phyloP scores from a whole-genome alignment of 306 rosid genomes.

The Cicer yamashitae region DNA sequence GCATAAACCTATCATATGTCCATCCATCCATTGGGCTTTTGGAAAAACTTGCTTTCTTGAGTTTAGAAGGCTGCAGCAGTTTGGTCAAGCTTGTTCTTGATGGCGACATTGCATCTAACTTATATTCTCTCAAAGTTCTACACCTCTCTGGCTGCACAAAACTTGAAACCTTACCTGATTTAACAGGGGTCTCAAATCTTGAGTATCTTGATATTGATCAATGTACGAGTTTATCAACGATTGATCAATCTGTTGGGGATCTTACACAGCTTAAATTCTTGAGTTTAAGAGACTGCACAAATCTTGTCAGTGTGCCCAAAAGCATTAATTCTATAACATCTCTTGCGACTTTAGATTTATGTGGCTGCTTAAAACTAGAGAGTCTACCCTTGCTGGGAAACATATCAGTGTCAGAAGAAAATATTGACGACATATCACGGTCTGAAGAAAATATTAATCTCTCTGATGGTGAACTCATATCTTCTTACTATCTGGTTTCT shows the following conservation, averaged over 20 bases:
- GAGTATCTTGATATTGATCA: constrained; percentile 36
- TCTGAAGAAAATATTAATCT: background rate
- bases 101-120: background rate
- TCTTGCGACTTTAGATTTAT: constrained; percentile 31
- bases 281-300: constrained; percentile 38
- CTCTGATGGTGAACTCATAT: background rate
- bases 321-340: constrained; percentile 4
- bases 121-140: constrained; percentile 23
- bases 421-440: background rate
- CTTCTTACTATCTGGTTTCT: background rate
- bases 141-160: constrained; percentile 30
- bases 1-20: constrained; percentile 20
- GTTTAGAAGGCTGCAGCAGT: constrained; percentile 31
- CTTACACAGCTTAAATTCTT: constrained; percentile 24
- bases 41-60: constrained; percentile 24
- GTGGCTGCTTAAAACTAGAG: constrained; percentile 20
- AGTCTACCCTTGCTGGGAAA: background rate
- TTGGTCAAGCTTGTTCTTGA: constrained; percentile 10
- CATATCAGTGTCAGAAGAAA: background rate
- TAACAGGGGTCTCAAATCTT: constrained; percentile 24
- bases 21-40: constrained; percentile 38
- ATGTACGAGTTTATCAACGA: background rate
- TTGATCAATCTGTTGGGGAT: constrained; percentile 2
- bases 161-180: constrained; percentile 1
- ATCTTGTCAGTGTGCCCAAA: constrained; percentile 7